phyloP scores from a whole-genome alignment of 768 basidiomycete species.

The Suillus alpinus region DNA sequence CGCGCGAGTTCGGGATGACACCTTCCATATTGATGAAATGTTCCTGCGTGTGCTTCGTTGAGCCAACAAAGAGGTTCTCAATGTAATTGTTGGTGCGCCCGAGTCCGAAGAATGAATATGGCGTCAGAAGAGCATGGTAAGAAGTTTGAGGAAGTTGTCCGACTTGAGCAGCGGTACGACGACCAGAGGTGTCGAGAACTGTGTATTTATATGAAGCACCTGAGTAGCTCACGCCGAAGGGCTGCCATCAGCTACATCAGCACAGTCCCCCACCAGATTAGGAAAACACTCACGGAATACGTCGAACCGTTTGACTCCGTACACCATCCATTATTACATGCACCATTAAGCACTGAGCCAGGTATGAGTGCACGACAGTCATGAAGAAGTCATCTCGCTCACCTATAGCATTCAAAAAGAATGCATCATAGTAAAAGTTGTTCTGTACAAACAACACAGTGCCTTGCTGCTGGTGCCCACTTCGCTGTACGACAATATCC shows the following conservation, averaged over 20 bases:
- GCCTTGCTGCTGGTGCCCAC: conserved; percentile 62
- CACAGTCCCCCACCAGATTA: not conserved
- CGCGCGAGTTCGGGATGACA: conserved; percentile 94
- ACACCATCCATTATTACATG: conserved; percentile 83
- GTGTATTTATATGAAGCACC: conserved; percentile 98
- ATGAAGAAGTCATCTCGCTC: conserved; percentile 18
- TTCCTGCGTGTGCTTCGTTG: conserved; percentile 66
- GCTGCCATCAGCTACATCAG: conserved; percentile 42
- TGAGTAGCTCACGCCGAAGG: conserved; percentile 90
- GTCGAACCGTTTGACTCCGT: conserved; percentile 54
- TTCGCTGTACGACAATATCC: conserved; percentile 89
- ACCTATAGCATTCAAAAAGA: conserved; percentile 98
- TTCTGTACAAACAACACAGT: conserved; percentile 86
- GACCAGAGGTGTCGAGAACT: conserved; percentile 86
- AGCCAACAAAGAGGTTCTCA: conserved; percentile 96
- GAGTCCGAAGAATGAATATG: conserved; percentile 94
- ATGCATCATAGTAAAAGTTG: conserved; percentile 97
- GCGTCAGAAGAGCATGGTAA: conserved; percentile 86
- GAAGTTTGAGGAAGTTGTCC: conserved; percentile 91
- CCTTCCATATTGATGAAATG: conserved; percentile 95
- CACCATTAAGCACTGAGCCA: conserved; percentile 81
- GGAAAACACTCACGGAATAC: conserved; percentile 65
- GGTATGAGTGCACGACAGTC: conserved; percentile 5
- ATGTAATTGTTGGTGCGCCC: conserved; percentile 99
- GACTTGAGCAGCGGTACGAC: conserved; percentile 89